Base-by-base conservation (phyloP, 345 rosid genomes). In the Brassica incana region DNA sequence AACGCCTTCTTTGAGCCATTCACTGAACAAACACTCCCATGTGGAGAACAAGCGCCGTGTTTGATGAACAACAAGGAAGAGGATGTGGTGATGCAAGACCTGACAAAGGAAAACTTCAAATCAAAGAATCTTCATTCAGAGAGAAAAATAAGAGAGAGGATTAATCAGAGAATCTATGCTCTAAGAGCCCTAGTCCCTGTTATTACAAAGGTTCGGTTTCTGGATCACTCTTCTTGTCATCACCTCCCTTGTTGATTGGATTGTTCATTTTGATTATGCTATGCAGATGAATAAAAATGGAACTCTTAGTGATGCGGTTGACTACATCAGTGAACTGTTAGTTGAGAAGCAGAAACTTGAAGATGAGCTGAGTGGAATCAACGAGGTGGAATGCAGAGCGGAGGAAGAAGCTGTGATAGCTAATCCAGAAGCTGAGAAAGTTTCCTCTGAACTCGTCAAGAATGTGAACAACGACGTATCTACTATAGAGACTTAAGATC, bases 41-140 rank as follows among this genome's bases (percentile, higher is more conserved):
- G 50, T 11, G 14, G 0, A 12, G 72, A 71, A 71, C 48, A 64
- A 56, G 27, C 5, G 6, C 73, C 62, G 18, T 66, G 77, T 61
- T 69, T 61, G 20, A 56, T 72, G 60, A 70, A 60, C 54, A 78
- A 60, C 67, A 72, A 75, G 35, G 75, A 36, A 11, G 72, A 77
- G 30, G 73, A 52, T 35, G 60, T 25, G 2, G 8, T 45, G 40
- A 23, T 48, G 45, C 64, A 50, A 27, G 73, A 63, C 52, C 67
- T 59, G 10, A 88, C 71, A 30, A 83, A 76, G 56, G 87, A 81
- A n/a, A 36, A 77, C 10, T 82, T 48, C 75, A 81, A 81, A 14
- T 87, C 98, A 0, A 93, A 91, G 90, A 91, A 95, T 87, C 92
- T 93, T 83, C 60, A 85, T 54, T 81, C 91, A 0, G 98, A 95